Evolutionary conservation across 2,329 filamentous ascomycete species (phyloP).

Genomic region (Ceratocystis cubensis): DNA sequence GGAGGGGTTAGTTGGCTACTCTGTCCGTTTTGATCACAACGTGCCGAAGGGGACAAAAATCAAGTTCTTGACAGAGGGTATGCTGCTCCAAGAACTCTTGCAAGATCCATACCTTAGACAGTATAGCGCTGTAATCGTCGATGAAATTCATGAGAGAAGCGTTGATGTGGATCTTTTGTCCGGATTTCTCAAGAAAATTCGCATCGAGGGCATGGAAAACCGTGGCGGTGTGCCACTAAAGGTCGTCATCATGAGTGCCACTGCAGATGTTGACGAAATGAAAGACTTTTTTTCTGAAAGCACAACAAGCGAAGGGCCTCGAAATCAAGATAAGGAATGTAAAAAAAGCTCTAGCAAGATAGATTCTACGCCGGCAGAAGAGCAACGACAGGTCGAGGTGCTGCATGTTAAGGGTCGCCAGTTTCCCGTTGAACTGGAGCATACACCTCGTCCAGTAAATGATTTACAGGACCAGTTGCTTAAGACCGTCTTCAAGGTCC

Average conservation of each 20-base stretch:
- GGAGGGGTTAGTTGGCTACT: constrained; percentile 65
- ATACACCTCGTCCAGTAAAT: constrained; percentile 59
- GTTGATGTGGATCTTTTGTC: constrained; percentile 85
- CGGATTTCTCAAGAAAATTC: constrained; percentile 73
- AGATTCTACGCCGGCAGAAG: background rate
- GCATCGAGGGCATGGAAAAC: constrained; percentile 48
- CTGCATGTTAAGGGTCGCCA: constrained; percentile 71
- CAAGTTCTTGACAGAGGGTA: constrained; percentile 93
- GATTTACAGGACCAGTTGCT: constrained; percentile 75
- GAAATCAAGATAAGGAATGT: background rate
- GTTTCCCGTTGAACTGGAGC: constrained; percentile 66
- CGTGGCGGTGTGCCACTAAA: constrained; percentile 67
- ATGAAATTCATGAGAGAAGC: constrained; percentile 94
- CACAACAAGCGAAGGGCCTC: background rate
- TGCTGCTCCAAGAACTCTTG: constrained; percentile 86
- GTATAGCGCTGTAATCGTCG: constrained; percentile 84
- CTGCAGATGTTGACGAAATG: constrained; percentile 72
- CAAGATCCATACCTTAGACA: constrained; percentile 67
- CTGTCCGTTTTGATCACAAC: constrained; percentile 84
- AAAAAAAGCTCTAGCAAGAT: background rate
- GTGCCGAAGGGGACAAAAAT: constrained; percentile 71
- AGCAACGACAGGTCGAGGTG: constrained; percentile 18
- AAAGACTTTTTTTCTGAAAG: constrained; percentile 48
- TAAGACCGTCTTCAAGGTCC: constrained; percentile 73
- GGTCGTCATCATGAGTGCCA: constrained; percentile 93